Conservation (phyloP, 2,329 filamentous ascomycete species). For the Alternaria novae-zelandiae region DNA sequence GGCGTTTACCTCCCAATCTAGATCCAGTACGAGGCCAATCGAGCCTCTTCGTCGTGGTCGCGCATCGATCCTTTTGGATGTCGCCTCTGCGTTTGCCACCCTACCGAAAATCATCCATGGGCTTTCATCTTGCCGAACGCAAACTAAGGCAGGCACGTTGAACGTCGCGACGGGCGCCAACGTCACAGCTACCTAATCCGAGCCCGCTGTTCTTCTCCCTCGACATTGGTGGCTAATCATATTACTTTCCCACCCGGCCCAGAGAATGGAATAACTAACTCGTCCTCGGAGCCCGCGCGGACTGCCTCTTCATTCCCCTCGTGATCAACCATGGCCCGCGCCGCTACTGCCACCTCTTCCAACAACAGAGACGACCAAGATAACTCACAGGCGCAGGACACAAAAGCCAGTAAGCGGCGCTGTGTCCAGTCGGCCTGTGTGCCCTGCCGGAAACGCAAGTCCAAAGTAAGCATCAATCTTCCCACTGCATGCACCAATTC, state of each 20-base stretch:
- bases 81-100: constrained; percentile 6
- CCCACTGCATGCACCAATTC: background rate
- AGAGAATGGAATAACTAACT: constrained; percentile 24
- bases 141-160: constrained; percentile 8
- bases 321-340: constrained; percentile 38
- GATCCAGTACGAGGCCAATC: constrained; percentile 5
- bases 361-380: constrained; percentile 30
- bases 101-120: constrained; percentile 4
- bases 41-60: background rate
- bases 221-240: constrained; percentile 16
- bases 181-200: constrained; percentile 17
- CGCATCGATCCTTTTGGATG: background rate
- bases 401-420: constrained; percentile 42
- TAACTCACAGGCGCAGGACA: constrained; percentile 18
- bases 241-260: constrained; percentile 1
- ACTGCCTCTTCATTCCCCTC: constrained; percentile 11
- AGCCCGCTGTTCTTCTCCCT: constrained; percentile 1
- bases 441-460: constrained; percentile 59
- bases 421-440: constrained; percentile 53
- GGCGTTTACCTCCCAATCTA: background rate
- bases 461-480: constrained; percentile 48
- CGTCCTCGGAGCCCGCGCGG: constrained; percentile 27
- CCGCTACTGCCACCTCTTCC: constrained; percentile 24
- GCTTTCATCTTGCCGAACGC: constrained; percentile 3
- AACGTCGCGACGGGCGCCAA: constrained; percentile 13